Conservation (phyloP, 2,329 filamentous ascomycete species). For the Clathrospora elynae region DNA sequence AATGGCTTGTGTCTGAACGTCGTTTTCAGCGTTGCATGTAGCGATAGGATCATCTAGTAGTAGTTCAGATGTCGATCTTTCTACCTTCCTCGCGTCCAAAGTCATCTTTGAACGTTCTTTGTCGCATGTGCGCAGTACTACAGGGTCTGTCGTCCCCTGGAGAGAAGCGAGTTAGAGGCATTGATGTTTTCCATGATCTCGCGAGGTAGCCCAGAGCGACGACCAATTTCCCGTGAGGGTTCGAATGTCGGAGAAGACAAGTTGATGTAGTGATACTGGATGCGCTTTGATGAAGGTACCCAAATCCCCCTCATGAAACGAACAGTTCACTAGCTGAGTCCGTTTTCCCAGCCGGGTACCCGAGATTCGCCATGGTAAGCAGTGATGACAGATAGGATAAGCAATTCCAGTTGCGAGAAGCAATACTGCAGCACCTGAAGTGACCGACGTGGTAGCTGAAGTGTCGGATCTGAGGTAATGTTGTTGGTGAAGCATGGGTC, state of each 20-base stretch:
- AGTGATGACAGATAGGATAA: conserved; percentile 28
- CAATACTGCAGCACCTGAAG: conserved; percentile 17
- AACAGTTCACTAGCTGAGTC: conserved; percentile 26
- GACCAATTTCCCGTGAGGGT: conserved; percentile 26
- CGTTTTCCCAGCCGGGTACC: conserved; percentile 29
- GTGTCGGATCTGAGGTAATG: conserved; percentile 21
- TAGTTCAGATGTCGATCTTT: conserved; percentile 10
- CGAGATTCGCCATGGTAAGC: conserved; percentile 16
- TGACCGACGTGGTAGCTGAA: conserved; percentile 18
- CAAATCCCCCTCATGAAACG: conserved; percentile 23
- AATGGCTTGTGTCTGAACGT: neutral
- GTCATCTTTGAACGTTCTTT: conserved; percentile 8
- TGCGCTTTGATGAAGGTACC: conserved; percentile 21
- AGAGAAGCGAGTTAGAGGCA: conserved; percentile 13
- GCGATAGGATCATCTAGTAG: conserved; percentile 17
- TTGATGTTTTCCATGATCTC: conserved; percentile 4
- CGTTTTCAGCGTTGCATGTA: conserved; percentile 1
- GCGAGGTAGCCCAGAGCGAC: conserved; percentile 15
- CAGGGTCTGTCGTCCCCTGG: conserved; percentile 4
- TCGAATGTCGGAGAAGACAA: conserved; percentile 19
- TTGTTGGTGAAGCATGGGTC: conserved; percentile 14
- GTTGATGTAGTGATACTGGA: conserved; percentile 14
- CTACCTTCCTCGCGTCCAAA: conserved; percentile 6
- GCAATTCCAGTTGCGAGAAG: conserved; percentile 21
- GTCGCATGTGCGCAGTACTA: conserved; percentile 1